phyloP scores from a whole-genome alignment of 208 protist genomes.

The Leishmania arabica region DNA sequence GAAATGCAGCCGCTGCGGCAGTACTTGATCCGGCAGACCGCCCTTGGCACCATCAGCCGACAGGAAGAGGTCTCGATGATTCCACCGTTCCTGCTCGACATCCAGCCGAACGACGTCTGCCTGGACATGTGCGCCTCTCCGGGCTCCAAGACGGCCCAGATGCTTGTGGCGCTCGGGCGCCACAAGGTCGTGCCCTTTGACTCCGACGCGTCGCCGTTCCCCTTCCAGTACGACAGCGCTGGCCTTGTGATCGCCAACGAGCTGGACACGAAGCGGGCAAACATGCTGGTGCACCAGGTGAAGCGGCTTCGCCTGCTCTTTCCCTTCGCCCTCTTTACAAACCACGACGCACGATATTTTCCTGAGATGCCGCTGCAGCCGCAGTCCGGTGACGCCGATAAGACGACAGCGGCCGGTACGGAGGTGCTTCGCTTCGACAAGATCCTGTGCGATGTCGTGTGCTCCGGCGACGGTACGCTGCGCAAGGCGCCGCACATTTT shows the following conservation, averaged over 20 bases:
- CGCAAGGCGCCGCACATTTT: conserved; percentile 86
- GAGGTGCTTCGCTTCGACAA: conserved; percentile 88
- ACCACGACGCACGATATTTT: conserved; percentile 90
- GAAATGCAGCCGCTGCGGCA: conserved; percentile 70
- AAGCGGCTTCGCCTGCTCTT: conserved; percentile 86
- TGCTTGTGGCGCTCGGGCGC: conserved; percentile 82
- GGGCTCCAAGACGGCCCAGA: conserved; percentile 90
- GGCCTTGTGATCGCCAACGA: conserved; percentile 90
- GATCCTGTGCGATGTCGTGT: conserved; percentile 95
- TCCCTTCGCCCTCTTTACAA: conserved; percentile 90
- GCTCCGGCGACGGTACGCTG: conserved; percentile 94
- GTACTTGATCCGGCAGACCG: conserved; percentile 84
- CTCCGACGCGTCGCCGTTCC: conserved; percentile 73
- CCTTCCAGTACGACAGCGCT: conserved; percentile 73
- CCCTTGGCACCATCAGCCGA: conserved; percentile 80
- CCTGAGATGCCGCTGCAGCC: conserved; percentile 48
- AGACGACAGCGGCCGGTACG: conserved; percentile 8
- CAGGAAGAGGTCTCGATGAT: conserved; percentile 90
- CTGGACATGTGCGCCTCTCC: conserved; percentile 93
- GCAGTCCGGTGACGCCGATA: not conserved
- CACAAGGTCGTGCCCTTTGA: conserved; percentile 54
- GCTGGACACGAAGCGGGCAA: conserved; percentile 80
- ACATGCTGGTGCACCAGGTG: conserved; percentile 89
- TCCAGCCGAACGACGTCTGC: conserved; percentile 74
- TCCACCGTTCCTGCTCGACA: conserved; percentile 82